A percentile compares a stretch with the other conserved stretches of the same genome.
Evolutionary conservation across 495 filamentous ascomycete genomes (phyloP).

Genomic region (Penicillium antarcticum): DNA sequence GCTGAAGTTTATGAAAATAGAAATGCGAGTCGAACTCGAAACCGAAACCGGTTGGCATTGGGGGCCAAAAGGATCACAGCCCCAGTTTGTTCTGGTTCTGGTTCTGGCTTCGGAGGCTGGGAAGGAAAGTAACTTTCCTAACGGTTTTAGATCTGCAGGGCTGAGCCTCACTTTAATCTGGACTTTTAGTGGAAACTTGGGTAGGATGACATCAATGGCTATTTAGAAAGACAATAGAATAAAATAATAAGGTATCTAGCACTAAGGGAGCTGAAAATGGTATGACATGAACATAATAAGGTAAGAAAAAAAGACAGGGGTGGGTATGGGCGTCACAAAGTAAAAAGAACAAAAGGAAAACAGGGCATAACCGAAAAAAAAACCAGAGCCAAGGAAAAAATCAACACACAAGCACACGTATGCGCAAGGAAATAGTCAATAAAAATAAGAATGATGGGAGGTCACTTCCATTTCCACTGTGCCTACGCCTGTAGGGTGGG

Average conservation of each 20-base stretch:
- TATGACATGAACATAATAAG: conserved; percentile 1
- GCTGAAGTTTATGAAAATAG: too few species aligned
- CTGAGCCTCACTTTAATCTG: not conserved
- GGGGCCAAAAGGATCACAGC: too few species aligned
- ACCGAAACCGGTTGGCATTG: too few species aligned
- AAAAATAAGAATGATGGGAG: conserved; percentile 6
- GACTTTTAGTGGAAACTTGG: too few species aligned
- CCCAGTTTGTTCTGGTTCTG: too few species aligned
- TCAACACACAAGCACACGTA: conserved; percentile 9
- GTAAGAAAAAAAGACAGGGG: conserved; percentile 6
- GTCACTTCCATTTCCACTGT: conserved; percentile 3
- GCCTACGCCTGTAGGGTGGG: too few species aligned
- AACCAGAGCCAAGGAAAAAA: conserved; percentile 2
- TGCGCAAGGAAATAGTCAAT: conserved; percentile 12
- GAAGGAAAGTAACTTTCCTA: too few species aligned
- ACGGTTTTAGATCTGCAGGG: not conserved
- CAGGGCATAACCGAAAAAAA: conserved; percentile 3
- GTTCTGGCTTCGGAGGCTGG: too few species aligned
- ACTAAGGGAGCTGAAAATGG: not conserved
- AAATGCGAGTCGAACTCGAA: too few species aligned
- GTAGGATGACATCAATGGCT: not conserved
- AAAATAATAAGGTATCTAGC: conserved; percentile 1
- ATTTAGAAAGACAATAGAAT: not conserved
- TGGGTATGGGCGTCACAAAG: conserved; percentile 7
- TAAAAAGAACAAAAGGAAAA: conserved; percentile 5